phyloP scores from a whole-genome alignment of 768 basidiomycete genomes.

The Tubosaeta sp. region DNA sequence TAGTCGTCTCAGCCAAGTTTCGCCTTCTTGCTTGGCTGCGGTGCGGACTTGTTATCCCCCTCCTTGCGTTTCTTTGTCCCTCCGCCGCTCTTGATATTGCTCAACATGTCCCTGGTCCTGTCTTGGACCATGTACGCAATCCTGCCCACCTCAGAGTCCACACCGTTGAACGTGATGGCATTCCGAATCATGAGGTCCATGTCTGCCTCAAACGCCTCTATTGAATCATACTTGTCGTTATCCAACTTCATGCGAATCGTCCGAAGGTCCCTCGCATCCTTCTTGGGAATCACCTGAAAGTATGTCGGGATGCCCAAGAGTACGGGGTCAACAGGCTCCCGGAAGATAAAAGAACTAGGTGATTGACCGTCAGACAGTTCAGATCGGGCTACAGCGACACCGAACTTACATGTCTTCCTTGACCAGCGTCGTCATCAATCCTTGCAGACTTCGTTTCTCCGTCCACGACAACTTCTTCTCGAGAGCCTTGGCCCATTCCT shows the following conservation, averaged over 20 bases:
- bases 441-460: conserved; percentile 77
- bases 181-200: conserved; percentile 85
- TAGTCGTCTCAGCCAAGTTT: conserved; percentile 49
- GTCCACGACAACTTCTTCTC: conserved; percentile 69
- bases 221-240: conserved; percentile 72
- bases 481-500: conserved; percentile 78
- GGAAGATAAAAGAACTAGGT: conserved; percentile 69
- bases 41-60: conserved; percentile 50
- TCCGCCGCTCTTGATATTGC: conserved; percentile 38
- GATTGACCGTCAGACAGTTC: not conserved
- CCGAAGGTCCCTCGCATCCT: conserved; percentile 81
- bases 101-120: conserved; percentile 52
- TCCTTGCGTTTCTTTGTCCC: conserved; percentile 72
- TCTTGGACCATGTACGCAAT: conserved; percentile 49
- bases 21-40: conserved; percentile 65
- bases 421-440: conserved; percentile 61
- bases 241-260: conserved; percentile 82
- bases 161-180: conserved; percentile 84
- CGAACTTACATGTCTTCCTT: conserved; percentile 63
- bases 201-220: conserved; percentile 80
- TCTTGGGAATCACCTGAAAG: conserved; percentile 77
- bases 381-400: no score
- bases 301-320: conserved; percentile 81
- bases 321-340: conserved; percentile 86
- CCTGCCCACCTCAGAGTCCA: conserved; percentile 71